Evolutionary conservation across 2,329 filamentous ascomycete genomes (phyloP), one percentile per base, ranked within the genome.

Genomic region (Hypoxylon sp.): DNA sequence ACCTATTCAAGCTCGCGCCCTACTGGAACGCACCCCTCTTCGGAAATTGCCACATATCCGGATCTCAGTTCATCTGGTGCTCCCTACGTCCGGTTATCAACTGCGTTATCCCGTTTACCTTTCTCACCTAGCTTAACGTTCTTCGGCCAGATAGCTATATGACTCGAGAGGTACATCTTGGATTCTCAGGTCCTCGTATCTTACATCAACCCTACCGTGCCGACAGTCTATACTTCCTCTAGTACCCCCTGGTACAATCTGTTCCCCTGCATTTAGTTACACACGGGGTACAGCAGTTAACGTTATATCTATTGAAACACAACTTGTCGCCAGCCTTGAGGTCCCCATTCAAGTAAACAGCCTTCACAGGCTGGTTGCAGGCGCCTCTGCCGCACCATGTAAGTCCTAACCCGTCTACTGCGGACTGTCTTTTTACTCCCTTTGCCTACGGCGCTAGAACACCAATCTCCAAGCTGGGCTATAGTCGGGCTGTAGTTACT

Each of bases 301-400:
- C 61, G 56, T 55, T 40, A 61, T 61, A 32, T 55, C 20, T 49
- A 59, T 53, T 64, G 46, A 67, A 46, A 58, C 53, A 55, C 44
- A 14, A 54, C 55, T 54, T 51, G 7, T 52, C 59, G 42, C 36
- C 58, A 33, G 33, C 16, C 58, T 59, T 64, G 65, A 67, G 57
- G 44, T 36, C 36, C 57, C 53, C 49, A 30, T 49, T 22, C 24
- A 59, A 70, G 64, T 69, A 66, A 71, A 67, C 69, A 70, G 72
- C 68, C 70, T 69, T 68, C 44, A 38, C 59, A 55, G 69, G 71
- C 70, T 70, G 57, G 62, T 67, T 72, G 68, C 68, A 69, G 70
- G 67, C 71, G 66, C 65, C 62, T 65, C 63, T 68, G 68, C 67
- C 67, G 67, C 74, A 79, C 65, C 64, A 80, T 80, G 78, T 80